Evolutionary conservation across 805 yeast species (phyloP).

Genomic region (Yarrowia yakushimensis): DNA sequence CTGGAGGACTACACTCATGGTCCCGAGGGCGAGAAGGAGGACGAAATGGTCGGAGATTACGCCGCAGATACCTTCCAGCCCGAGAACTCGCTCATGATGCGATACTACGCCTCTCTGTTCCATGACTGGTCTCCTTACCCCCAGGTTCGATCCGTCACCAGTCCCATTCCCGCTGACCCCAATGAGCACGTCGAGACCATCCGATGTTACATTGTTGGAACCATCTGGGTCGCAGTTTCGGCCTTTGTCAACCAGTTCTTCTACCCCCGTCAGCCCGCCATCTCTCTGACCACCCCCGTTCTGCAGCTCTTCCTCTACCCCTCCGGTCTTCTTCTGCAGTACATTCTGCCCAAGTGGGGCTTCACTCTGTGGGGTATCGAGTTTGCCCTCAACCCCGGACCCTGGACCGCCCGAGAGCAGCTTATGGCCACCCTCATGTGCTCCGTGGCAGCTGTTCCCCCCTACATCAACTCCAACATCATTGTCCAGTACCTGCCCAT

Average conservation of each 20-base stretch:
- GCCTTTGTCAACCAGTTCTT: constrained; percentile 58
- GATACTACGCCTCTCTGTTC: constrained; percentile 44
- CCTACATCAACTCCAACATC: constrained; percentile 30
- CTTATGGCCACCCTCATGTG: constrained; percentile 45
- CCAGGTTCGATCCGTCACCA: constrained; percentile 55
- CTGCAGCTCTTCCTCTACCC: constrained; percentile 62
- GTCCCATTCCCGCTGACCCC: constrained; percentile 49
- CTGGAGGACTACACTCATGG: constrained; percentile 8
- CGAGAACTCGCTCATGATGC: constrained; percentile 1
- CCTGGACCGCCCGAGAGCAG: constrained; percentile 60
- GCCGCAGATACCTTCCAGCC: not conserved
- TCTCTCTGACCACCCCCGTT: constrained; percentile 50
- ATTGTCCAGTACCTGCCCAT: constrained; percentile 36
- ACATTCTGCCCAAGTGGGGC: constrained; percentile 47
- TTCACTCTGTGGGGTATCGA: constrained; percentile 42
- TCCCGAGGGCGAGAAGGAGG: constrained; percentile 18
- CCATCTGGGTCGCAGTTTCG: constrained; percentile 53
- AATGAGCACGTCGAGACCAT: constrained; percentile 47
- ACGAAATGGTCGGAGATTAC: constrained; percentile 11
- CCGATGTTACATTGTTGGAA: constrained; percentile 52
- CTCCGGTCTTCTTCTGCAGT: constrained; percentile 48
- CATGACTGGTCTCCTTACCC: constrained; percentile 52
- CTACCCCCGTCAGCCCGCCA: constrained; percentile 53
- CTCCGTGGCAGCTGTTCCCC: constrained; percentile 27
- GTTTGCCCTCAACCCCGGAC: constrained; percentile 54